Evolutionary conservation across 2,329 filamentous ascomycete genomes (phyloP).

Genomic region (Stemphylium beticola): DNA sequence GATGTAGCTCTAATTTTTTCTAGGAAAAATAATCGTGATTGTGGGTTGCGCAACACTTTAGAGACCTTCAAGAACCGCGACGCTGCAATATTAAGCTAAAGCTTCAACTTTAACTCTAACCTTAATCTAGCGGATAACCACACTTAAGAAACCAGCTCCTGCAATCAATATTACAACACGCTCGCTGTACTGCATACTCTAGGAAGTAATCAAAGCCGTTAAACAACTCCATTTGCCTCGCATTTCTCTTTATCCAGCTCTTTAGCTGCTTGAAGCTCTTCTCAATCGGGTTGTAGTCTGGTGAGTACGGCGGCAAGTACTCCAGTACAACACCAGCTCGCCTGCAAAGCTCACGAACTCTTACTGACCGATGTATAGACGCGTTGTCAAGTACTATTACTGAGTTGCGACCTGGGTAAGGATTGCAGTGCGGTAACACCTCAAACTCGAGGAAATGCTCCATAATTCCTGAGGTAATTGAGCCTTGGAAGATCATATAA

Average conservation of each 20-base stretch:
- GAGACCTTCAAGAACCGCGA: too few species aligned
- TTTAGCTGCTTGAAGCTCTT: slow-evolving; percentile 4
- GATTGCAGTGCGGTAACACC: background rate
- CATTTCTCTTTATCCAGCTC: background rate
- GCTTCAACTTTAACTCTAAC: too few species aligned
- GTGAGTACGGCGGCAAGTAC: slow-evolving; percentile 4
- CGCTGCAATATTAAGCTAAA: too few species aligned
- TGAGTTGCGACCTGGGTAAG: background rate
- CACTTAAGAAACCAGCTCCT: too few species aligned
- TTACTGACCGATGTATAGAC: background rate
- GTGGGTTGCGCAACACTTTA: too few species aligned
- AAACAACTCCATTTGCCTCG: background rate
- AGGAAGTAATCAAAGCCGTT: background rate
- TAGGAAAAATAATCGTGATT: too few species aligned
- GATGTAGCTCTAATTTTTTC: too few species aligned
- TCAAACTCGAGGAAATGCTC: slow-evolving; percentile 1
- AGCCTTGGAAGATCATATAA: slow-evolving; percentile 2
- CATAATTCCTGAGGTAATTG: slow-evolving; percentile 3
- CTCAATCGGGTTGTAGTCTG: slow-evolving; percentile 1
- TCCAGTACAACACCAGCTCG: background rate
- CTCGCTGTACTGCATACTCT: background rate
- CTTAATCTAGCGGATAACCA: too few species aligned
- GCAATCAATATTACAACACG: background rate
- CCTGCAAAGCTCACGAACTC: background rate
- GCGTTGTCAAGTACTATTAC: background rate